phyloP scores from a whole-genome alignment of 2,329 filamentous ascomycete species.

The Calonectria pteridis region DNA sequence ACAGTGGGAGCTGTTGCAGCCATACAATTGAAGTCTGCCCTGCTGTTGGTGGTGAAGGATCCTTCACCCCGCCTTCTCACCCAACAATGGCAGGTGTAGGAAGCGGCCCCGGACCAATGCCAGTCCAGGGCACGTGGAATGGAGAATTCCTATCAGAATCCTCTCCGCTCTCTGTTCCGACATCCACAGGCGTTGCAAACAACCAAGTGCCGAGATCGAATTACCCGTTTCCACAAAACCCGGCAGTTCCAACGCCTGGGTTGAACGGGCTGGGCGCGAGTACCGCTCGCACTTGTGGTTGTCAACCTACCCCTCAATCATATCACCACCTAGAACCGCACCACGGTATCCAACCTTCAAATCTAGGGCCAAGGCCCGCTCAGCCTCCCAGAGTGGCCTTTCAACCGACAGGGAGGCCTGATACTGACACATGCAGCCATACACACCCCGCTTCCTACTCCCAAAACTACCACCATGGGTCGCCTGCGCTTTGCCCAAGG shows the following conservation, averaged over 20 bases:
- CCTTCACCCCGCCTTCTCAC: no score
- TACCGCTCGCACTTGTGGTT: neutral
- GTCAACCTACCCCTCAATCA: neutral
- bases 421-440: neutral
- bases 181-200: neutral
- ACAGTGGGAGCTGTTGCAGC: neutral
- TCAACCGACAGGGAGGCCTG: neutral
- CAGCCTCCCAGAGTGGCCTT: neutral
- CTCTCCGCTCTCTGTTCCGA: neutral
- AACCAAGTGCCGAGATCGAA: neutral
- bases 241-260: neutral
- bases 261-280: neutral
- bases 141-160: neutral
- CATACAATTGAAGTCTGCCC: no score
- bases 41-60: neutral
- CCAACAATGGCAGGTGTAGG: neutral
- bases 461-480: neutral
- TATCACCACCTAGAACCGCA: neutral
- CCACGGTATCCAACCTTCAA: neutral
- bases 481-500: neutral
- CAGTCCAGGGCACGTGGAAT: neutral
- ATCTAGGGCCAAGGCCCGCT: neutral
- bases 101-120: neutral
- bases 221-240: neutral
- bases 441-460: no score